Base-by-base conservation (phyloP, 108 stramenopile genomes). In the Bacterosira constricta region DNA sequence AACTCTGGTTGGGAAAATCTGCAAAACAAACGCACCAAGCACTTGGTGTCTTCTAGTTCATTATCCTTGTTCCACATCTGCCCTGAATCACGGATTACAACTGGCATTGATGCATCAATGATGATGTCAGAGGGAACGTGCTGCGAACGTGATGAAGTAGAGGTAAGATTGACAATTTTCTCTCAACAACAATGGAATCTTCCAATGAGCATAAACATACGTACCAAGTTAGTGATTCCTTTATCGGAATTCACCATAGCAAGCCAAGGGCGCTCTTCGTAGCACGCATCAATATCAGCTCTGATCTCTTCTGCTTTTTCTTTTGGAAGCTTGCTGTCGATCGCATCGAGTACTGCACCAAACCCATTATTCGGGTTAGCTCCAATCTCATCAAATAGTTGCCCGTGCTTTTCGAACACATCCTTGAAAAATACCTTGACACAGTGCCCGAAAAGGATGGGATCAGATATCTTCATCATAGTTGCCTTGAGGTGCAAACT, bases 401-500 rank as follows among this genome's bases (percentile, higher is more conserved):
- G 76, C 8, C 85, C 92, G 72, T 97, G 94, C 83, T 95, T 97
- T 20, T 83, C 91, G 67, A 93, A 97, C 21, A 90, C 93, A 53
- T 87, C 86, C 80, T 89, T 90, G 82, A 85, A 97, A 75, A 84
- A 97, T 30, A 87, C 90, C 46, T 81, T 86, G 56, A 97, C 95
- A 53, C 87, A 89, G 76, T 91, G 89, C 46, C 96, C 96, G 74
- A 97, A 97, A 77, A 97, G 83, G 80, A 97, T 94, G 2, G 96
- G 96, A 71, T 97, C 96, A 31, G 84, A 86, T 11, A 97, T 83
- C 80, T 97, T 97, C 96, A 97, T 97, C 96, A 97, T 97, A 51
- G 96, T 97, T 27, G 96, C 96, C 73, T 97, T 97, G 13, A 97
- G 80, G 66, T 97, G 96, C 66, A 90, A 79, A 71, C 87, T 88